phyloP scores from a whole-genome alignment of 352 stramenopile species.

The Elongisporangium prolatum region DNA sequence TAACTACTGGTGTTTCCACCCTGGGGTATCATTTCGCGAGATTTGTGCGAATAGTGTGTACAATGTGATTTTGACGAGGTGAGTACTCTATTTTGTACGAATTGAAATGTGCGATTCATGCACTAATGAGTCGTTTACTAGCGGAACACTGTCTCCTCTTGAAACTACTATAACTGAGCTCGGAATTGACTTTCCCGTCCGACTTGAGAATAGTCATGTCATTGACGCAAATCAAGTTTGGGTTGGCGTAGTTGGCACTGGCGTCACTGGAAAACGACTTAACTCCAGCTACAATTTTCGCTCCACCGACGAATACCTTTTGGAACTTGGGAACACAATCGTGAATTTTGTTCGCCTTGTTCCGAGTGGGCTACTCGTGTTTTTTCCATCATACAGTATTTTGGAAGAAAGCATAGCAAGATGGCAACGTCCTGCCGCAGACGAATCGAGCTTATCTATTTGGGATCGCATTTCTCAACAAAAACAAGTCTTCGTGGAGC shows the following conservation, averaged over 20 bases:
- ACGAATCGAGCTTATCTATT: conserved; percentile 50
- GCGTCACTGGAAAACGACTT: conserved; percentile 91
- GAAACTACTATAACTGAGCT: conserved; percentile 96
- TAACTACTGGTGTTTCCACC: conserved; percentile 99
- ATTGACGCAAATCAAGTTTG: conserved; percentile 89
- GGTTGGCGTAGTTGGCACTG: conserved; percentile 89
- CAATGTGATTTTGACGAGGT: conserved; percentile 87
- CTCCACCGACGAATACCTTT: conserved; percentile 91
- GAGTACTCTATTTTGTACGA: conserved; percentile 2
- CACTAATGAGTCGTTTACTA: conserved; percentile 20
- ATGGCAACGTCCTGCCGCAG: conserved; percentile 53
- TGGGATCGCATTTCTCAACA: conserved; percentile 75
- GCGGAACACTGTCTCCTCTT: conserved; percentile 96
- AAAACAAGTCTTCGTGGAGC: conserved; percentile 80
- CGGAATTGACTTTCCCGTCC: conserved; percentile 93
- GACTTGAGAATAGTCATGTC: conserved; percentile 98
- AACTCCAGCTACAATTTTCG: conserved; percentile 94
- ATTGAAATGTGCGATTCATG: neutral
- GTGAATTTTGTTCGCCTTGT: conserved; percentile 93
- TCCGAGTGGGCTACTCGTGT: conserved; percentile 96
- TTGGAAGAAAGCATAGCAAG: conserved; percentile 84
- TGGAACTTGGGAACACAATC: conserved; percentile 96
- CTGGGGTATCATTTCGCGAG: conserved; percentile 94
- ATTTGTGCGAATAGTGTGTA: conserved; percentile 90
- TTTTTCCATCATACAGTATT: conserved; percentile 99